These are phyloP conservation scores for Actinomortierella ambigua DNA, from an alignment of 371 early-diverging fungal genomes.

Conservation along the genomic window DNA sequence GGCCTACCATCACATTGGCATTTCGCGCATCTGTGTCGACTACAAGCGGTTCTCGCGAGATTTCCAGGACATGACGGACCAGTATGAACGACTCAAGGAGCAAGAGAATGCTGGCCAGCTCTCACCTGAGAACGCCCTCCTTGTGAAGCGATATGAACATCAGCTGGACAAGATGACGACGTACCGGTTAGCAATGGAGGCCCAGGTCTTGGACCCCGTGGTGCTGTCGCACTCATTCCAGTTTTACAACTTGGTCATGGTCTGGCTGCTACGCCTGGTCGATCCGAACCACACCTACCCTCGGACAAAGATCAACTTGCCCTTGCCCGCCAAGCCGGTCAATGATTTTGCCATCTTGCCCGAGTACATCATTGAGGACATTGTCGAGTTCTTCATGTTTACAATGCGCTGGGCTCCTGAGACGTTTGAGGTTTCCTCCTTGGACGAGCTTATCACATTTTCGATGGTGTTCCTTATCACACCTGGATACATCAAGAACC, in stretches of 20 bases:
- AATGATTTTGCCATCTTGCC: slow-evolving; percentile 81
- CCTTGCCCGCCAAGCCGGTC: slow-evolving; percentile 59
- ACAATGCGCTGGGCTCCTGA: slow-evolving; percentile 64
- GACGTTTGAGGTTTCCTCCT: slow-evolving; percentile 59
- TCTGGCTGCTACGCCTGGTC: slow-evolving; percentile 72
- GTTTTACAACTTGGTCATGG: slow-evolving; percentile 86
- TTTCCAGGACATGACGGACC: slow-evolving; percentile 66
- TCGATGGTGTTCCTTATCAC: slow-evolving; percentile 80
- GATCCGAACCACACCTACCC: slow-evolving; percentile 63
- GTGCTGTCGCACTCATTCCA: slow-evolving; percentile 64
- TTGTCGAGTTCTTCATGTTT: slow-evolving; percentile 75
- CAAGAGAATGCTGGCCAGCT: slow-evolving; percentile 48
- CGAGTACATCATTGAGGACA: slow-evolving; percentile 92
- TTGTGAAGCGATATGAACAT: slow-evolving; percentile 62
- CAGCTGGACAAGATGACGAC: slow-evolving; percentile 59
- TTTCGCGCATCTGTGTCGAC: slow-evolving; percentile 70
- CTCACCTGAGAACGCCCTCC: slow-evolving; percentile 57
- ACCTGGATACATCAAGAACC: slow-evolving; percentile 86
- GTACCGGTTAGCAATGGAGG: slow-evolving; percentile 73
- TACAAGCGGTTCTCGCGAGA: slow-evolving; percentile 72
- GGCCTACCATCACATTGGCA: slow-evolving; percentile 80
- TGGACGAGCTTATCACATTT: slow-evolving; percentile 80
- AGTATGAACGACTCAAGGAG: slow-evolving; percentile 56
- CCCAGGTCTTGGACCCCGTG: slow-evolving; percentile 75
- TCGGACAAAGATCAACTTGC: slow-evolving; percentile 44